Evolutionary conservation across 129 eudicot genomes (phyloP), one percentile per base, ranked within the genome.

Genomic region (Helianthus tuberosus): DNA sequence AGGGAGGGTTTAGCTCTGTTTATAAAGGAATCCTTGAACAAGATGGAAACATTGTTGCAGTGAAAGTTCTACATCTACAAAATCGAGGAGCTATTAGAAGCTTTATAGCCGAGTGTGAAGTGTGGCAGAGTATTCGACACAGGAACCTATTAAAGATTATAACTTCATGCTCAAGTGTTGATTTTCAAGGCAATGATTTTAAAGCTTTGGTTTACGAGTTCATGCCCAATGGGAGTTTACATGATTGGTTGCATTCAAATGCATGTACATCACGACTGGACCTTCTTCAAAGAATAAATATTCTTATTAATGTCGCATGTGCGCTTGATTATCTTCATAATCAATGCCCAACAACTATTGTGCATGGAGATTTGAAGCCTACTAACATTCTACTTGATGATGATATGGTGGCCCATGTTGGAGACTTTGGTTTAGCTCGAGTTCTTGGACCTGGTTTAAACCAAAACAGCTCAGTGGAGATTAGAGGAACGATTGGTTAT

Each of bases 81-180:
- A 17, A 3, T 15, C 53, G 44, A 46, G 78, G 64, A 51, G 65
- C 81, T 3, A 25, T 14, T 23, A 83, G 12, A 62, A 71, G 75
- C 55, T 79, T 79, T 54, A n/a, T 13, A 0, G 59, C 50, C 0
- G 81, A 83, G 49, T 75, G 81, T 72, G 77, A 76, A 72, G 75
- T 79, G 29, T 61, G 78, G 36, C 43, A 62, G 11, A 58, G 57
- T 11, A 46, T 81, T 53, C 63, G 78, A 39, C 83, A 77, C 17
- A 64, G 75, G 1, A 80, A 84, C 60, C 59, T 84, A 12, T 71
- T 77, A 8, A 81, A 67, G 68, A 64, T 84, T 7, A 62, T 84
- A 72, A 73, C 80, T 60, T 49, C 69, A 15, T 79, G 84, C 69
- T 75, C 79, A 5, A 65, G 84, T 32, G 41, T 54, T 47, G 85